These are phyloP conservation scores for Stylosanthes scabra DNA, from an alignment of 331 rosid species.

Conservation along the genomic window DNA sequence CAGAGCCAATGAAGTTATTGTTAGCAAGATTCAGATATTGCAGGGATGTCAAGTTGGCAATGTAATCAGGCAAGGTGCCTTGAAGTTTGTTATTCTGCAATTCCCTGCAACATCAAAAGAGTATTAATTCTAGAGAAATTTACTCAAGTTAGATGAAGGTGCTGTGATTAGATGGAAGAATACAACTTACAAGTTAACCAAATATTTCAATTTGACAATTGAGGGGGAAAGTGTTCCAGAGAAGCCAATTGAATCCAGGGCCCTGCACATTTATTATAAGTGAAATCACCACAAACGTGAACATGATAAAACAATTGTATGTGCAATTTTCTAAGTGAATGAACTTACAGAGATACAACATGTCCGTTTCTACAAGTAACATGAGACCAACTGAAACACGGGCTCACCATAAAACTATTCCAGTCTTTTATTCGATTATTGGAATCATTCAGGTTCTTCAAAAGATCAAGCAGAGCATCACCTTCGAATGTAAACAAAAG, in stretches of 20 bases:
- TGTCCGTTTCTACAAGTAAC: conserved; percentile 74
- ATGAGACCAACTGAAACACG: conserved; percentile 90
- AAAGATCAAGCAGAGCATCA: conserved; percentile 71
- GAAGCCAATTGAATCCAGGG: conserved; percentile 73
- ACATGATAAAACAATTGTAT: conserved; percentile 9
- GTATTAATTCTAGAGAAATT: too few relatives aligned
- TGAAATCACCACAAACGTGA: too few relatives aligned
- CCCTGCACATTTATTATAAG: too few relatives aligned
- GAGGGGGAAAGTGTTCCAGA: conserved; percentile 85
- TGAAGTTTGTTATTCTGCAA: conserved; percentile 71
- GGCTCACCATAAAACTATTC: conserved; percentile 72
- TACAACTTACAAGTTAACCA: conserved; percentile 89
- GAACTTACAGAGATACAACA: conserved; percentile 85
- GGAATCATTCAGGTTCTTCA: conserved; percentile 67
- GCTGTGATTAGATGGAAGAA: conserved; percentile 24
- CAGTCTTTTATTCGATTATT: conserved; percentile 66
- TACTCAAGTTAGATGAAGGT: conserved; percentile 3
- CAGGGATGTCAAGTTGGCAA: conserved; percentile 71
- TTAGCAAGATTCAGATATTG: conserved; percentile 82
- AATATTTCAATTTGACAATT: conserved; percentile 66
- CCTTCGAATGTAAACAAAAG: conserved; percentile 69
- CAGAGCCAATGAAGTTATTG: conserved; percentile 68
- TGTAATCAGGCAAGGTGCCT: conserved; percentile 76
- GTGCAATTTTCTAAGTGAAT: conserved; percentile 17
- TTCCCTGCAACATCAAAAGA: conserved; percentile 67